Percentiles rank a stretch among this genome's conserved stretches.
phyloP scores from a whole-genome alignment of 1,284 basidiomycete genomes.

The Exobasidium cylindrosporum region DNA sequence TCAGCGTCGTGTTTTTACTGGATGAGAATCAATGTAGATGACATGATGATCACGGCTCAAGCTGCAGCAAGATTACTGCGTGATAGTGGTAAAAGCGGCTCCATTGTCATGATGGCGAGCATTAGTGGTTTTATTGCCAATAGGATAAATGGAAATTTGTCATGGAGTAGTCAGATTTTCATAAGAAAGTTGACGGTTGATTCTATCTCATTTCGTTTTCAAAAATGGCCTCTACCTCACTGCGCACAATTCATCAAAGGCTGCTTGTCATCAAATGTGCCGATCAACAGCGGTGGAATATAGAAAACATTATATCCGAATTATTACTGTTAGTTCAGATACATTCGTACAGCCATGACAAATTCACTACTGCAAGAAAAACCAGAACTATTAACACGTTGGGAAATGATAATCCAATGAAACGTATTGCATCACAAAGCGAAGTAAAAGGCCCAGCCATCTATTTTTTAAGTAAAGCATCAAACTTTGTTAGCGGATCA shows the following conservation, averaged over 20 bases:
- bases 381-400: constrained; percentile 1
- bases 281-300: constrained; percentile 12
- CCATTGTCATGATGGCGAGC: constrained; percentile 16
- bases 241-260: constrained; percentile 16
- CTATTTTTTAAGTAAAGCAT: constrained; percentile 56
- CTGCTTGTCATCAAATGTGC: constrained; percentile 11
- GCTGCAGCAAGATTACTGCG: constrained; percentile 9
- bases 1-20: no score
- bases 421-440: constrained; percentile 7
- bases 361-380: constrained; percentile 8
- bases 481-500: constrained; percentile 49
- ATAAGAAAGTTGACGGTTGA: no score
- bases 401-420: constrained; percentile 13
- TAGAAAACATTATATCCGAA: constrained; percentile 10
- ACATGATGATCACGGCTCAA: constrained; percentile 9
- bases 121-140: constrained; percentile 14
- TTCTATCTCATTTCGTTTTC: not conserved
- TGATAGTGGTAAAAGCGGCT: constrained; percentile 2
- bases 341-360: constrained; percentile 15
- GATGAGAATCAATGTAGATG: constrained; percentile 16
- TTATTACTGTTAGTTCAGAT: constrained; percentile 14
- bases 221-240: no score
- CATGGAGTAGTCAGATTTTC: not conserved
- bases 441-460: constrained; percentile 49
- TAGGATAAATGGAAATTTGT: constrained; percentile 1